Conservation (phyloP, 768 basidiomycete genomes). For the Suillus variegatus region DNA sequence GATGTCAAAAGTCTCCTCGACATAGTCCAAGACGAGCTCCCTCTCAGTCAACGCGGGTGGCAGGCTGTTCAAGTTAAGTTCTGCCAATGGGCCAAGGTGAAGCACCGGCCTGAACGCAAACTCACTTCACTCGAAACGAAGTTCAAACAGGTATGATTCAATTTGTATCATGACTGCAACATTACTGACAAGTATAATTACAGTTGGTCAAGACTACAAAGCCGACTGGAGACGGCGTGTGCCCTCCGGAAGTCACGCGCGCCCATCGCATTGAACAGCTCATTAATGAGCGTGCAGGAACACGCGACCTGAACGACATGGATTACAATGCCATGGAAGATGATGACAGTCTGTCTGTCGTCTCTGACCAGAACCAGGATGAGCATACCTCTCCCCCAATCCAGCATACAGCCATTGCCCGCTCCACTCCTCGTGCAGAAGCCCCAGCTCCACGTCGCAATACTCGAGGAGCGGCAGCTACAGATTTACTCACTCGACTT, state of each 20-base stretch:
- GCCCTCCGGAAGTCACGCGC: constrained; percentile 21
- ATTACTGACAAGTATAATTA: not conserved
- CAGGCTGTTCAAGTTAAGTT: not conserved
- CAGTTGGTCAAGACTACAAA: constrained; percentile 25
- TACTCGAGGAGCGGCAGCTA: constrained; percentile 11
- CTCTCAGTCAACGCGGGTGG: constrained; percentile 5
- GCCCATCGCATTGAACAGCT: constrained; percentile 29
- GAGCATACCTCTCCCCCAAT: not conserved
- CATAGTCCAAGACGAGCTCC: constrained; percentile 4
- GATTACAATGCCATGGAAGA: constrained; percentile 10
- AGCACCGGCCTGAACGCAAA: not conserved
- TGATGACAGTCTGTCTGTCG: not conserved
- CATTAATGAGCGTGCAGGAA: constrained; percentile 25
- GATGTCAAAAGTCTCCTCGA: not conserved
- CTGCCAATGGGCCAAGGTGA: constrained; percentile 5
- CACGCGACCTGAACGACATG: constrained; percentile 21
- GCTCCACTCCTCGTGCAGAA: not conserved
- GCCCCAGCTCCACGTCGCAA: constrained; percentile 11
- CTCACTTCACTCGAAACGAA: constrained; percentile 20
- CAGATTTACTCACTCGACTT: constrained; percentile 23
- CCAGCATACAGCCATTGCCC: constrained; percentile 9
- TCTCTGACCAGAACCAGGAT: not conserved
- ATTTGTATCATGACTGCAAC: not conserved
- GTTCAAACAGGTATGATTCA: constrained; percentile 23
- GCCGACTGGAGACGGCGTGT: constrained; percentile 26